These are phyloP conservation scores for Lolium rigidum DNA, from an alignment of 176 grass and related monocot species.

Conservation along the genomic window DNA sequence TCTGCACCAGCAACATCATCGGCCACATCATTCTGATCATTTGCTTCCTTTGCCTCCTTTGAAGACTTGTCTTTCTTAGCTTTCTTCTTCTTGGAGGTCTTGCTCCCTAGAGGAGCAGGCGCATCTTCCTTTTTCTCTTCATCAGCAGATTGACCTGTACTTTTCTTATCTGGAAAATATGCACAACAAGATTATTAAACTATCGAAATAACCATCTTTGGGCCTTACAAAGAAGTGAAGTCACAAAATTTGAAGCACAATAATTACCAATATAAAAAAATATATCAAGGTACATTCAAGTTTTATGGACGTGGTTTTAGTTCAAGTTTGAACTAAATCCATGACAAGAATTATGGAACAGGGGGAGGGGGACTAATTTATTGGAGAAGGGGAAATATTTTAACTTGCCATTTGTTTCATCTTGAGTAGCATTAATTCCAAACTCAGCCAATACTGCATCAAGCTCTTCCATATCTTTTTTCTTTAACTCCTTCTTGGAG, in stretches of 20 bases:
- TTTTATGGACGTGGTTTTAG: neutral
- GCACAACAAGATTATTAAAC: neutral
- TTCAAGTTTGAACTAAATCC: no score
- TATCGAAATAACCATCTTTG: conserved; percentile 12
- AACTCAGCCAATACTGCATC: conserved; percentile 86
- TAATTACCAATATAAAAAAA: neutral
- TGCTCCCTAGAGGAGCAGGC: conserved; percentile 57
- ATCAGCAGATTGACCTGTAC: no score
- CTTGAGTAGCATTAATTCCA: conserved; percentile 56
- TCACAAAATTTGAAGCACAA: neutral
- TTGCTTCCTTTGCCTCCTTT: conserved; percentile 60
- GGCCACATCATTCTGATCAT: conserved; percentile 36
- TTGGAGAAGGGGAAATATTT: neutral
- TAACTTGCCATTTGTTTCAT: conserved; percentile 53
- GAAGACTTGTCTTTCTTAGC: conserved; percentile 78
- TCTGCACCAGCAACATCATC: conserved; percentile 47
- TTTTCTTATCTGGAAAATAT: conserved; percentile 46
- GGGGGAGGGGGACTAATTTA: no score
- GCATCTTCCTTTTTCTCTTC: conserved; percentile 60
- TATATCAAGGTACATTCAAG: neutral
- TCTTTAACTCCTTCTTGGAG: conserved; percentile 97
- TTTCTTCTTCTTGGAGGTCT: conserved; percentile 91
- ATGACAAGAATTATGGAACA: no score
- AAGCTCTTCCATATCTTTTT: conserved; percentile 88
- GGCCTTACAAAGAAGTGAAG: neutral